phyloP scores from a whole-genome alignment of 345 rosid genomes.

The Lenwebbia sp. region DNA sequence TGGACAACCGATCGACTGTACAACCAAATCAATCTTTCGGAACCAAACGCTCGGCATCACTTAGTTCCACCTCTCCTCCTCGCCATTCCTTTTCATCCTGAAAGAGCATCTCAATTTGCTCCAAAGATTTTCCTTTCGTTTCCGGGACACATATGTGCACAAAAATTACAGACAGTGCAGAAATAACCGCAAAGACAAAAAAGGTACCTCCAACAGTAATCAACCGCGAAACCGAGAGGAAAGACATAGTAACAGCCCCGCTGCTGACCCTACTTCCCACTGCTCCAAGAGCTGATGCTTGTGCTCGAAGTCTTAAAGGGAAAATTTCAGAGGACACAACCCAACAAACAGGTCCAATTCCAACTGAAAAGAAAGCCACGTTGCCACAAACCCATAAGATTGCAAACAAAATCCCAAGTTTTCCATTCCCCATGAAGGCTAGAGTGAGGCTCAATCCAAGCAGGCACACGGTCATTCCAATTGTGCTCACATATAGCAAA shows the following conservation, averaged over 20 bases:
- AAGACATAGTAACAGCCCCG: constrained; percentile 56
- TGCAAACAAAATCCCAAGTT: constrained; percentile 23
- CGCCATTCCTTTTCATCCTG: not conserved
- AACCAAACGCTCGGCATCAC: not conserved
- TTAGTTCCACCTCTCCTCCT: not conserved
- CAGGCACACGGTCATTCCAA: constrained; percentile 56
- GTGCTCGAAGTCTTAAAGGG: constrained; percentile 56
- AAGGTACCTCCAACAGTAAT: constrained; percentile 58
- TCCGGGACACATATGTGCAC: constrained; percentile 42
- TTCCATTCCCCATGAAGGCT: constrained; percentile 21
- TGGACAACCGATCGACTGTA: not conserved
- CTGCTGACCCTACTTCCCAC: constrained; percentile 53
- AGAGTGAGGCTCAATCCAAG: constrained; percentile 33
- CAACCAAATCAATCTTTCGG: not conserved
- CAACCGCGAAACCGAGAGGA: constrained; percentile 39
- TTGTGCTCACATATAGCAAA: constrained; percentile 7
- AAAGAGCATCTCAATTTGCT: constrained; percentile 50
- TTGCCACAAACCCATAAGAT: constrained; percentile 37
- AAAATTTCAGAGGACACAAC: constrained; percentile 55
- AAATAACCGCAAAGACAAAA: constrained; percentile 31
- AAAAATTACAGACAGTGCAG: constrained; percentile 32
- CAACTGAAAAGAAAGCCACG: constrained; percentile 57
- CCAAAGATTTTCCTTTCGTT: constrained; percentile 62
- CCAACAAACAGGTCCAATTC: constrained; percentile 63
- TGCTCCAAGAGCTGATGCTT: constrained; percentile 56